Percentiles rank a stretch among this genome's conserved stretches.
phyloP scores from a whole-genome alignment of 805 yeast species.

The Trichomonascus vanleenenianus region DNA sequence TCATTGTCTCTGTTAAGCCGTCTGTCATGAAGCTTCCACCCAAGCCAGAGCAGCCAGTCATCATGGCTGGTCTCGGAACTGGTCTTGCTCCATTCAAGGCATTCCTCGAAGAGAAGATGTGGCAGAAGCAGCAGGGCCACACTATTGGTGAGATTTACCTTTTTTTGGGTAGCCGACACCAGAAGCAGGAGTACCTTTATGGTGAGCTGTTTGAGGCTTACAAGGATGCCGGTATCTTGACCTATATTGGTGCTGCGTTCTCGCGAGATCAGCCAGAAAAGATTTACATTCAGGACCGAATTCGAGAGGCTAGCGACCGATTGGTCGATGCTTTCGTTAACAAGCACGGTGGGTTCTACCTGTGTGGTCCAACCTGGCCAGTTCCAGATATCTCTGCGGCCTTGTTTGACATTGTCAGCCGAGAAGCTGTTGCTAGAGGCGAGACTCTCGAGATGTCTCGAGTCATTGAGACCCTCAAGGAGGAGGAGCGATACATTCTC shows the following conservation, averaged over 20 bases:
- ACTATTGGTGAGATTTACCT: conserved; percentile 84
- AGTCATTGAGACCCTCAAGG: conserved; percentile 90
- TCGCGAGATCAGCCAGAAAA: conserved; percentile 95
- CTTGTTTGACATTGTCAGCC: conserved; percentile 66
- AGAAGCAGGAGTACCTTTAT: conserved; percentile 87
- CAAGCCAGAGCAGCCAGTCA: conserved; percentile 76
- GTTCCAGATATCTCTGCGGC: conserved; percentile 94
- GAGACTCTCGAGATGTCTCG: conserved; percentile 61
- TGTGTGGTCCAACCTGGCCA: conserved; percentile 99
- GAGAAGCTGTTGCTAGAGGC: conserved; percentile 65
- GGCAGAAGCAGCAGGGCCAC: conserved; percentile 84
- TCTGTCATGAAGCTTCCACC: conserved; percentile 96
- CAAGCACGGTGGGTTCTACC: conserved; percentile 82
- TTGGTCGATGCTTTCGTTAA: conserved; percentile 72
- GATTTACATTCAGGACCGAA: conserved; percentile 90
- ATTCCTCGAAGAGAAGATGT: conserved; percentile 86
- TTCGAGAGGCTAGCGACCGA: conserved; percentile 64
- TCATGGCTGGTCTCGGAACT: conserved; percentile 97
- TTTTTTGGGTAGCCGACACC: conserved; percentile 91
- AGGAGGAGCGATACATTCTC: conserved; percentile 80
- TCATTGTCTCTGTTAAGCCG: conserved; percentile 91
- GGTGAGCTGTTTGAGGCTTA: conserved; percentile 98
- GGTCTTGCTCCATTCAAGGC: conserved; percentile 99
- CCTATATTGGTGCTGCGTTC: conserved; percentile 96
- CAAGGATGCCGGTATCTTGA: conserved; percentile 81